These are phyloP conservation scores for Chaetomium strumarium DNA, from an alignment of 2,329 filamentous ascomycete species.

Conservation along the genomic window DNA sequence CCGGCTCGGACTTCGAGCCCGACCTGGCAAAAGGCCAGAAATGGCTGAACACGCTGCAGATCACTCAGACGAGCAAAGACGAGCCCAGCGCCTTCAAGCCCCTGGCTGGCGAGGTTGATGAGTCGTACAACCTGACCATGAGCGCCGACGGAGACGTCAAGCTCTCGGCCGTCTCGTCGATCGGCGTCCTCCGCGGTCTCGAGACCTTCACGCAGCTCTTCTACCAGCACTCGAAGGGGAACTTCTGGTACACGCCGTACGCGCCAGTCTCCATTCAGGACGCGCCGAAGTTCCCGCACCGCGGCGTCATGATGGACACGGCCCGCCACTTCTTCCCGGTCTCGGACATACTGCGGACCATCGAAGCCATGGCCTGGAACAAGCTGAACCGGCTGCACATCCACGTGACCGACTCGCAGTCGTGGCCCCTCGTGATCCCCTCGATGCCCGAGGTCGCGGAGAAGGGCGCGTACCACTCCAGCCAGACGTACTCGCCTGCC, in stretches of 20 bases:
- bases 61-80: constrained; percentile 55
- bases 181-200: constrained; percentile 66
- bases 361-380: constrained; percentile 71
- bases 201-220: constrained; percentile 77
- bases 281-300: constrained; percentile 66
- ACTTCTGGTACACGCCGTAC: constrained; percentile 58
- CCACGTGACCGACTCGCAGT: constrained; percentile 77
- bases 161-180: constrained; percentile 59
- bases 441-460: constrained; percentile 63
- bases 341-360: constrained; percentile 62
- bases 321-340: constrained; percentile 66
- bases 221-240: constrained; percentile 58
- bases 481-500: constrained; percentile 59
- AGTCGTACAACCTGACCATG: constrained; percentile 66
- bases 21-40: constrained; percentile 36
- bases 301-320: constrained; percentile 75
- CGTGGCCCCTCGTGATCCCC: constrained; percentile 79
- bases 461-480: constrained; percentile 66
- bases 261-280: constrained; percentile 71
- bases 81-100: constrained; percentile 52
- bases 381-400: constrained; percentile 80
- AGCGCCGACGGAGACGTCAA: constrained; percentile 51
- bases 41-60: constrained; percentile 53
- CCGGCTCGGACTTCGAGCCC: constrained; percentile 62
- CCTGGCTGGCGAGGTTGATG: constrained; percentile 59